A percentile compares a stretch with the other conserved stretches of the same genome.
These are phyloP conservation scores for Pilatotrama ljubarskyi DNA, from an alignment of 768 basidiomycete species.

Conservation along the genomic window DNA sequence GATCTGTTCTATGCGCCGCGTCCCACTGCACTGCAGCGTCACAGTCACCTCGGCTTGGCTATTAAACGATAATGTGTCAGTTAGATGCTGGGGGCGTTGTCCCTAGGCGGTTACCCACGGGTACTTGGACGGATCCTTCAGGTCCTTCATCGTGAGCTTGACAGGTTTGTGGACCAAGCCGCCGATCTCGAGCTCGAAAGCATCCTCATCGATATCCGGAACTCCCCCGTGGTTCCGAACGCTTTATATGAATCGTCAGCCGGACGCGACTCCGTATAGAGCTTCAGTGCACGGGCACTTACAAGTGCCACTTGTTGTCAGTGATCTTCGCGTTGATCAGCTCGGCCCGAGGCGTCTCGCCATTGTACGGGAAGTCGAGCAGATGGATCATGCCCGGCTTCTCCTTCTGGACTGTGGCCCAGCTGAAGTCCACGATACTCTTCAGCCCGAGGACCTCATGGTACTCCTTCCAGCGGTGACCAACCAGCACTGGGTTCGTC, in stretches of 20 bases:
- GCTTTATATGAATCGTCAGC: slow-evolving; percentile 28
- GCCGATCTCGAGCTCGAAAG: slow-evolving; percentile 50
- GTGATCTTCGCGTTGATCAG: slow-evolving; percentile 48
- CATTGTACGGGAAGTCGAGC: slow-evolving; percentile 58
- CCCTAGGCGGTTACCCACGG: slow-evolving; percentile 45
- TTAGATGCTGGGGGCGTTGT: neutral
- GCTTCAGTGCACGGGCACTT: too few species aligned
- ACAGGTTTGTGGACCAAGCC: slow-evolving; percentile 49
- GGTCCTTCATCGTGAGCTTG: slow-evolving; percentile 46
- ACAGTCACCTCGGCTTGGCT: slow-evolving; percentile 50
- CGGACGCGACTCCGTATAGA: too few species aligned
- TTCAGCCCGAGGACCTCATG: slow-evolving; percentile 49
- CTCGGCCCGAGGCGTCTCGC: slow-evolving; percentile 47
- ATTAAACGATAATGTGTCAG: neutral
- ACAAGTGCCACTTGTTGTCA: slow-evolving; percentile 52
- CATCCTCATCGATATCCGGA: slow-evolving; percentile 48
- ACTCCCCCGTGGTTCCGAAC: slow-evolving; percentile 57
- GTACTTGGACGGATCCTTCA: slow-evolving; percentile 47
- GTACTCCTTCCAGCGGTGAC: slow-evolving; percentile 54
- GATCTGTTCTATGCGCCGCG: slow-evolving; percentile 53
- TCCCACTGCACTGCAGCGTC: slow-evolving; percentile 57
- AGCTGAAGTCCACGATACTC: slow-evolving; percentile 49
- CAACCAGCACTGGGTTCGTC: slow-evolving; percentile 51
- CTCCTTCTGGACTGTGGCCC: slow-evolving; percentile 52
- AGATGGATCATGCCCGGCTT: slow-evolving; percentile 53